Evolutionary conservation across 2,329 filamentous ascomycete genomes (phyloP), one percentile per base, ranked within the genome.

Genomic region (Plectosphaerella cucumerina): DNA sequence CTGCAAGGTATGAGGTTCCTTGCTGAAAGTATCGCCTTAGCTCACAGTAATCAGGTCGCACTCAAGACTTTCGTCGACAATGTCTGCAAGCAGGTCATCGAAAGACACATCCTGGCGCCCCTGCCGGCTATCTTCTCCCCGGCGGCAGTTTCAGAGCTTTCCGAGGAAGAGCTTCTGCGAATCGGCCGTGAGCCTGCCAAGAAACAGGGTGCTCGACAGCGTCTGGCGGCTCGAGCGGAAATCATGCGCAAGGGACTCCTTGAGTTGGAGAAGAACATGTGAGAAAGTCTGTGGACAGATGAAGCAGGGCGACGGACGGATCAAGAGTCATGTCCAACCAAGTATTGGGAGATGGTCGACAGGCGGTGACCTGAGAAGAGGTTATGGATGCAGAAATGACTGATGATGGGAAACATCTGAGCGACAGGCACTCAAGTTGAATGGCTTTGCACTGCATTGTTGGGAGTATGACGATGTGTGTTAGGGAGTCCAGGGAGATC

Each of bases 1-100:
- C 49, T 75, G 75, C 49, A 63, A 73, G 60, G 71, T 65, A 60
- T 42, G 53, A 51, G 12, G 26, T 44, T 47, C 18, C 43, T 22
- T 21, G 26, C 5, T 17, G 5, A 11, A 31, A 20, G 3, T 14
- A 44, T 21, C 23, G 43, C 14, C 12, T 11, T 26, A 15, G 26
- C 26, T 31, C 12, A 31, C 26, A 31, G 9, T 31, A 11, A 31
- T 10, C 15, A 53, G 52, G 50, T 52, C 22, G 46, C 52, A 0
- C 47, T 52, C 47, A 50, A 59, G 21, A 61, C 54, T 3, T 62
- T 62, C 15, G 51, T 62, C 15, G 60, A 61, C 44, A 60, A 61
- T 22, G 49, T 62, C 3, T 54, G 55, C 9, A 49, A 55, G 14
- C 59, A 60, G 22, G 58, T 60, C 15, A 52, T 62, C 1, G 59